Conservation (phyloP, 805 yeast species). For the Pichia paraexigua region DNA sequence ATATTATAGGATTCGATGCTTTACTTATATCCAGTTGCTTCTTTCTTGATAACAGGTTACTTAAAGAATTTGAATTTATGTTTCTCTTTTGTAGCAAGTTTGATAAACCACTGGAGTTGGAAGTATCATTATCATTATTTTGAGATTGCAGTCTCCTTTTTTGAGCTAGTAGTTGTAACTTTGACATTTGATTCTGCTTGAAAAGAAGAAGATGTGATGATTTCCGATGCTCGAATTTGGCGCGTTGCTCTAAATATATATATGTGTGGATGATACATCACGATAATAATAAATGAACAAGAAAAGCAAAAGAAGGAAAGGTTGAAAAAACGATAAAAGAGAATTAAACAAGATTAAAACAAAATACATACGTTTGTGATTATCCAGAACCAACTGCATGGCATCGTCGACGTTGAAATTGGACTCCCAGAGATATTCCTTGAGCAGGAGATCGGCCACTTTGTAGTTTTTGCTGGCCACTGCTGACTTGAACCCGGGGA, state of each 20-base stretch:
- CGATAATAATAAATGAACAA: neutral
- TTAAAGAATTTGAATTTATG: neutral
- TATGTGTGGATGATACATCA: too few species aligned
- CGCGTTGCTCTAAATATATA: too few species aligned
- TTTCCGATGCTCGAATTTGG: too few species aligned
- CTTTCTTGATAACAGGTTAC: neutral
- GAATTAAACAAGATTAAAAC: neutral
- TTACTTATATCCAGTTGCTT: neutral
- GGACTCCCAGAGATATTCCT: conserved; percentile 11
- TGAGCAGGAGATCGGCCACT: conserved; percentile 6
- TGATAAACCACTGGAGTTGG: neutral
- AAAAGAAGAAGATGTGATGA: neutral
- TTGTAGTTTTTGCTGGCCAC: neutral
- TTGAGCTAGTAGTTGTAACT: conserved; percentile 13
- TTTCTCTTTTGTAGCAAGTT: conserved; percentile 1
- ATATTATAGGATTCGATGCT: neutral
- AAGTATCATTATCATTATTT: neutral
- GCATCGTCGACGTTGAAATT: conserved; percentile 11
- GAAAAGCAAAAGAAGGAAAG: too few species aligned
- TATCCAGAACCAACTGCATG: conserved; percentile 1
- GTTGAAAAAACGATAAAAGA: too few species aligned
- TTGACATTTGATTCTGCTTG: conserved; percentile 10
- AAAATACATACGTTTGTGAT: conserved; percentile 10
- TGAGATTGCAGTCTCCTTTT: neutral
- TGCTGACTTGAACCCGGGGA: conserved; percentile 5